phyloP scores from a whole-genome alignment of 1,139 yeast genomes.

The Eremothecium cymbalariae region DNA sequence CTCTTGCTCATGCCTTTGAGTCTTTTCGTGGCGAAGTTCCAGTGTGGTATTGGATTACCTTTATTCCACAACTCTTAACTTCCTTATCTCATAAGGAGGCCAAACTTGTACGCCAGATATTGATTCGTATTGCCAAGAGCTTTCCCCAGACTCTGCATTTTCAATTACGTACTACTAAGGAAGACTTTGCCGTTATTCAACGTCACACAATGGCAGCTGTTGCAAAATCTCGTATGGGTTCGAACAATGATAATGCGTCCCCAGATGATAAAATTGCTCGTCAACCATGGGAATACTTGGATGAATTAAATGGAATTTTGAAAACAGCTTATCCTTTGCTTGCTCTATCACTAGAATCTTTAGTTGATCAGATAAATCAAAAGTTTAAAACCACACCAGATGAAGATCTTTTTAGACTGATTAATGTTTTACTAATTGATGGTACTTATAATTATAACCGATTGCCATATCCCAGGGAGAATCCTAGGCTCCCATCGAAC shows the following conservation, averaged over 20 bases:
- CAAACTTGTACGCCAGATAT: slow-evolving; percentile 72
- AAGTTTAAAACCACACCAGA: slow-evolving; percentile 92
- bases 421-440: slow-evolving; percentile 86
- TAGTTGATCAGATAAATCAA: slow-evolving; percentile 92
- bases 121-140: slow-evolving; percentile 87
- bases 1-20: slow-evolving; percentile 80
- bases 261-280: slow-evolving; percentile 29
- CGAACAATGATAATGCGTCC: slow-evolving; percentile 11
- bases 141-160: slow-evolving; percentile 97
- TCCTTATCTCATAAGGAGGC: slow-evolving; percentile 91
- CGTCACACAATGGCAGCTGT: slow-evolving; percentile 64
- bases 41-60: slow-evolving; percentile 98
- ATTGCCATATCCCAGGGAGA: slow-evolving; percentile 76
- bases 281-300: slow-evolving; percentile 93
- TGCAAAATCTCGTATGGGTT: slow-evolving; percentile 8
- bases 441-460: slow-evolving; percentile 86
- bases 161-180: slow-evolving; percentile 90
- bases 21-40: slow-evolving; percentile 94
- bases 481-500: slow-evolving; percentile 80
- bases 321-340: slow-evolving; percentile 94
- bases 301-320: slow-evolving; percentile 87
- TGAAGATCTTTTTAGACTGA: slow-evolving; percentile 90
- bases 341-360: slow-evolving; percentile 85
- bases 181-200: slow-evolving; percentile 83
- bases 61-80: slow-evolving; percentile 86